Evolutionary conservation across 2,329 filamentous ascomycete species (phyloP).

Genomic region (Neofusicoccum umdonicola): DNA sequence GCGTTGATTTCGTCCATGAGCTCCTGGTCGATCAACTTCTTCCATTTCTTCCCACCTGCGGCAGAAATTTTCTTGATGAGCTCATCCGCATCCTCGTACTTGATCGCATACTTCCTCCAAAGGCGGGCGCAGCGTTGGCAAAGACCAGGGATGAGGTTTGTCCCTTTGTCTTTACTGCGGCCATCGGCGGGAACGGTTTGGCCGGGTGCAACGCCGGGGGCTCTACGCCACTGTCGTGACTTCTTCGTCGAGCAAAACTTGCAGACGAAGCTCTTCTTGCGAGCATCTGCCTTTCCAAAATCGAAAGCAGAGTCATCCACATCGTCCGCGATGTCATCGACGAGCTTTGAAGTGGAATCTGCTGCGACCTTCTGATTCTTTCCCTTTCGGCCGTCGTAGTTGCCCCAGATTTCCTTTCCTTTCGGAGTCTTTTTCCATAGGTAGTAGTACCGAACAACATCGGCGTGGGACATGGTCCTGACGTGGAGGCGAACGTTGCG

Average conservation of each 20-base stretch:
- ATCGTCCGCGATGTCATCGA: constrained; percentile 90
- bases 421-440: constrained; percentile 94
- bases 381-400: constrained; percentile 80
- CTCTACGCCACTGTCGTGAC: constrained; percentile 88
- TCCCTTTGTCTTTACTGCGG: constrained; percentile 75
- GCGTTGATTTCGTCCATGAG: constrained; percentile 66
- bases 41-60: constrained; percentile 77
- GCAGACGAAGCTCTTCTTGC: constrained; percentile 84
- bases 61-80: constrained; percentile 81
- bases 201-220: constrained; percentile 72
- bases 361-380: constrained; percentile 75
- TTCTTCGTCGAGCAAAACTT: constrained; percentile 83
- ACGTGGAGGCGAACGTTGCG: constrained; percentile 80
- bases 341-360: constrained; percentile 69
- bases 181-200: constrained; percentile 67
- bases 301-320: constrained; percentile 96
- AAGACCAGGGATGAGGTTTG: constrained; percentile 73
- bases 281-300: constrained; percentile 73
- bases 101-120: constrained; percentile 93
- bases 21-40: constrained; percentile 88
- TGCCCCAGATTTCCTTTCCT: constrained; percentile 86
- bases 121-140: constrained; percentile 88
- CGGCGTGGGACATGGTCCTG: constrained; percentile 73
- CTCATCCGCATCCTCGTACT: constrained; percentile 93
- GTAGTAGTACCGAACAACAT: constrained; percentile 92